Evolutionary conservation across 1,139 yeast species (phyloP), one percentile per base, ranked within the genome.

Genomic region (Scheffersomyces cryptocercus): DNA sequence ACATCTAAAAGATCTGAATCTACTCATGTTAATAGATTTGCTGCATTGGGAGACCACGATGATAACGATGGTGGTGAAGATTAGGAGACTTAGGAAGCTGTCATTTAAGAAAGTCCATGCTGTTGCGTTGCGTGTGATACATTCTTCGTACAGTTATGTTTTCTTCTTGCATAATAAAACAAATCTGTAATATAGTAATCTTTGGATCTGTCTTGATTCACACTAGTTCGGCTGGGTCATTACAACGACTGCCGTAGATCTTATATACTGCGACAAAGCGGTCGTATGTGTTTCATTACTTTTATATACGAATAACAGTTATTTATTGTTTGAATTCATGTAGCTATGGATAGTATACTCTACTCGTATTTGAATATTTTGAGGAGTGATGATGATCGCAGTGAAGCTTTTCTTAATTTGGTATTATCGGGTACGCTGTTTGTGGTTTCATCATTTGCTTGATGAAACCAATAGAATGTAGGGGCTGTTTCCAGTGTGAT

Each of bases 11-110:
- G 79, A 68, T 54, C 62, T 51, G 76, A 75, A 60, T 61, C 76
- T 38, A 53, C 69, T 42, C 74, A 73, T 53, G 60, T 64, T 36
- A 81, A 82, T 59, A 77, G 77, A 58, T 82, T 81, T 64, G 82
- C 84, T 43, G 81, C 84, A 36, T 73, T 82, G 58, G 77, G 74
- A 38, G 74, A 64, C 49, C 73, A 67, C 38, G 68, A 63, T 38
- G 68, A 64, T 50, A 73, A 67, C 39, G 68, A 63, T 39, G 68
- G 63, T 39, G 68, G 64, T 29, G 58, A 58, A 36, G 54, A 60
- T 35, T 52, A 56, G 38, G 65, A 60, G 35, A 52, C 52, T 28
- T 52, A 46, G 12, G 50, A 36, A 26, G 60, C 52, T 28, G 57
- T 14, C 34, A 10, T 14, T 14, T 30, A 30, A 30, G 13, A 8